Evolutionary conservation across 805 yeast genomes (phyloP), one percentile per base, ranked within the genome.

Genomic region (Ogataea paraovalis): DNA sequence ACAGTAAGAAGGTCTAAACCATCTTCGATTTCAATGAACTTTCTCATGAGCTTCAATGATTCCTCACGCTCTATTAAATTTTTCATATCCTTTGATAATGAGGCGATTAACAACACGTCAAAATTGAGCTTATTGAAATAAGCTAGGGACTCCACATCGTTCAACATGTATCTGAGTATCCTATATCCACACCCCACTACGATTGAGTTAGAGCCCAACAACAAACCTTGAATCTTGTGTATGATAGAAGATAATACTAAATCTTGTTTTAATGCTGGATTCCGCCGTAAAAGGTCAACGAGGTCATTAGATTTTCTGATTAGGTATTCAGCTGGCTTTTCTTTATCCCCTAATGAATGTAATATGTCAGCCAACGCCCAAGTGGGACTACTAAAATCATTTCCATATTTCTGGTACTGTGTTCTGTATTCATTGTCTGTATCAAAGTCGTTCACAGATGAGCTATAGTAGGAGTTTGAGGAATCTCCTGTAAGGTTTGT

Each of bases 181-280:
- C 96, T 71, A 62, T 82, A 89, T 0, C 91, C 96, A 2, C 89
- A 76, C 0, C 91, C 85, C 7, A 83, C 73, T 1, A 87, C 84
- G 48, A 80, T 82, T 25, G 71, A 71, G 55, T 79, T 81, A 23
- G 79, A 68, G 39, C 50, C 52, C 41, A 59, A 40, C 19, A 91
- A 64, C 60, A 89, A 70, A 19, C 75, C 73, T 56, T 82, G 86
- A 10, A 91, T 30, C 41, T 51, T 53, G 43, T 71, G 72, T 22
- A 85, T 70, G 44, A 84, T 76, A 1, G 81, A 77, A 19, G 78
- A 71, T 16, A 85, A 60, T 2, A 76, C 82, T 27, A 91, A 68
- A 43, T 88, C 96, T 30, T 76, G 70, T 57, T 80, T 80, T 30
- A 89, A 68, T 23, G 72, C 69, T 0, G 91, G 86, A 57, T 83